Base-by-base conservation (phyloP, 768 basidiomycete species). In the Melanogaster broomeanus region DNA sequence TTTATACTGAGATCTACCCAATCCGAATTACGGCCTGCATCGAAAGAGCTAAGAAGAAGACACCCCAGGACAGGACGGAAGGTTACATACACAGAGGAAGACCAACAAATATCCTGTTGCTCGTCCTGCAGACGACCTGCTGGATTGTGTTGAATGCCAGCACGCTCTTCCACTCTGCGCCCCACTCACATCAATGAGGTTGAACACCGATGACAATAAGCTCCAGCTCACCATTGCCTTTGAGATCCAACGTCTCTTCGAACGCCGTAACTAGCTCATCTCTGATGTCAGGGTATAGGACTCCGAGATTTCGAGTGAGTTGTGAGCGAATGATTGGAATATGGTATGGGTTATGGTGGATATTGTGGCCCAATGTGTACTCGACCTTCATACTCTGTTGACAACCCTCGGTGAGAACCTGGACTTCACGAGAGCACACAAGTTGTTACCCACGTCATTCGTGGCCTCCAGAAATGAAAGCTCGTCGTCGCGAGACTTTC, bases 221-320 rank as follows among this genome's bases (percentile, higher is more conserved):
- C 28, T 12, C 10, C 16, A 16, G 11, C 25, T 35, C 18, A 57
- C 56, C 56, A 27, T 57, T 38, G 31, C 35, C 48, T 43, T n/a
- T 45, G 19, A 54, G 49, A 44, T 55, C 48, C 28, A 83, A 64
- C n/a, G 66, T 54, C 3, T 76, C 76, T 3, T 60, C 57, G 44
- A 80, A 76, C 1, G 80, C 66, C 0, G 61, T 48, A 1, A 61
- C 45, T 12, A 81, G 64, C 58, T 84, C 83, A 16, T 79, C 72
- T 12, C 67, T 68, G 16, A 83, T 58, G 21, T 72, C 70, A 1
- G 73, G 67, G 51, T 78, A 76, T 3, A 74, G 51, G 1, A 42
- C 47, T 1, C 60, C 64, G 6, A 82, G 64, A 35, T 74, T 75
- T 12, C 77, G 70, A 24, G 69, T 70, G 9, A 77, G 59, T 6